A percentile compares a stretch with the other conserved stretches of the same genome.
Conservation (phyloP, 23 red algal species). For the Gracilariopsis chorda region DNA sequence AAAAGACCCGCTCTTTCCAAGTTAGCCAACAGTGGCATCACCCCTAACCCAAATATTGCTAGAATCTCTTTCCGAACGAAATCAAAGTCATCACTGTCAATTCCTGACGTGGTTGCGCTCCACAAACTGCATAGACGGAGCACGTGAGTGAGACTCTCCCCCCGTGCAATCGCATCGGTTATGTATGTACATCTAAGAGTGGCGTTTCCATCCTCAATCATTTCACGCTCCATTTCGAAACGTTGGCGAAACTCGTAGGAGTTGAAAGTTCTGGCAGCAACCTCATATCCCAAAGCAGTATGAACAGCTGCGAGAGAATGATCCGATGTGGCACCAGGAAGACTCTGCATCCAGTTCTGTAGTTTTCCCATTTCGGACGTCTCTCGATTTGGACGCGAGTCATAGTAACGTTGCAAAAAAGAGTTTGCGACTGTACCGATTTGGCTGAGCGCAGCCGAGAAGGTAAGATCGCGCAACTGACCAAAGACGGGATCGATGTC, state of each 20-base stretch:
- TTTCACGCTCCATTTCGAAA: conserved; percentile 52
- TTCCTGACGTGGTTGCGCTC: conserved; percentile 39
- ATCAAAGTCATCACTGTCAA: conserved; percentile 51
- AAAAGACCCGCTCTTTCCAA: conserved; percentile 49
- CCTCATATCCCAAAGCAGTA: conserved; percentile 54
- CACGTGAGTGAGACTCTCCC: conserved; percentile 41
- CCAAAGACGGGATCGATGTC: conserved; percentile 58
- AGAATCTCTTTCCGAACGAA: conserved; percentile 41
- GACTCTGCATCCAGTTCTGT: conserved; percentile 50
- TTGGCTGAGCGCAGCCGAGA: conserved; percentile 39
- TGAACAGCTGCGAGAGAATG: conserved; percentile 54
- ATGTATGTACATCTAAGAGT: conserved; percentile 7
- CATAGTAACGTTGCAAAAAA: conserved; percentile 60
- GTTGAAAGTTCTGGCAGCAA: conserved; percentile 68
- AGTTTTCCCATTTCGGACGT: conserved; percentile 54
- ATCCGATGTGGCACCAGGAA: conserved; percentile 24
- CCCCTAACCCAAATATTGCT: conserved; percentile 45
- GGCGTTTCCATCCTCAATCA: conserved; percentile 56
- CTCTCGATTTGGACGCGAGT: conserved; percentile 40
- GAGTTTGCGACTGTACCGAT: conserved; percentile 41
- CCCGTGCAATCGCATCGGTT: conserved; percentile 33
- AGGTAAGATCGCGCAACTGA: conserved; percentile 67
- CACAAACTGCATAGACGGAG: conserved; percentile 49
- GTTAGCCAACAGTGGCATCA: conserved; percentile 41
- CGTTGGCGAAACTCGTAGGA: conserved; percentile 42